Conservation (phyloP, 331 rosid genomes). For the Pyracantha coccinea region DNA sequence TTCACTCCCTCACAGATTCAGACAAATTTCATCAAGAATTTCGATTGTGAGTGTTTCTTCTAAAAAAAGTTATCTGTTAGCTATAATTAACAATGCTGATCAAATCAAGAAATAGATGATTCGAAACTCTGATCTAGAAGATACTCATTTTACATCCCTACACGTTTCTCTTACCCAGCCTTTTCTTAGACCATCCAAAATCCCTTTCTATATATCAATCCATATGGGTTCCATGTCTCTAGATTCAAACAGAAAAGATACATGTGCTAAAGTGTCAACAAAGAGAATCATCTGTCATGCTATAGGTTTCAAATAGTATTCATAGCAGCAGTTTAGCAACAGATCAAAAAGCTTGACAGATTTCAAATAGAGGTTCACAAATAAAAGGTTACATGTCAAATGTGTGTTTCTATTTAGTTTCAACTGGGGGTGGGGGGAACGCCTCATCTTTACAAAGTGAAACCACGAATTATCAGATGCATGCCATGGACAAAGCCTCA, state of each 20-base stretch:
- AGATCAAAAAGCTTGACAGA: not conserved
- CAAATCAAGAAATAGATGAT: too few relatives aligned
- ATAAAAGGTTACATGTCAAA: not conserved
- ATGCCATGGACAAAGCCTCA: not conserved
- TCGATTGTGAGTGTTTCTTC: not conserved
- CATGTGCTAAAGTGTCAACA: not conserved
- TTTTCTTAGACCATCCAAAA: not conserved
- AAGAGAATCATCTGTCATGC: not conserved
- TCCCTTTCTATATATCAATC: not conserved
- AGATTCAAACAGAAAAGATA: not conserved
- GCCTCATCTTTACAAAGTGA: not conserved
- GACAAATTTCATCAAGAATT: not conserved
- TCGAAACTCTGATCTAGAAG: too few relatives aligned
- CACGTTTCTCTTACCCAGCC: not conserved
- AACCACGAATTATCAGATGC: not conserved
- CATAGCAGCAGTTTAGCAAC: not conserved
- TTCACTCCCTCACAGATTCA: not conserved
- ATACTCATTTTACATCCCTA: not conserved
- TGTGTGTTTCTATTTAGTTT: not conserved
- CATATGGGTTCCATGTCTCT: not conserved
- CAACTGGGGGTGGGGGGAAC: not conserved
- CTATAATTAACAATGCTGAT: not conserved
- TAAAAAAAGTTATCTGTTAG: not conserved
- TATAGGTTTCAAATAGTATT: not conserved
- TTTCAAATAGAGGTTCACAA: not conserved